phyloP scores from a whole-genome alignment of 352 stramenopile species.

The Phytophthora pini region DNA sequence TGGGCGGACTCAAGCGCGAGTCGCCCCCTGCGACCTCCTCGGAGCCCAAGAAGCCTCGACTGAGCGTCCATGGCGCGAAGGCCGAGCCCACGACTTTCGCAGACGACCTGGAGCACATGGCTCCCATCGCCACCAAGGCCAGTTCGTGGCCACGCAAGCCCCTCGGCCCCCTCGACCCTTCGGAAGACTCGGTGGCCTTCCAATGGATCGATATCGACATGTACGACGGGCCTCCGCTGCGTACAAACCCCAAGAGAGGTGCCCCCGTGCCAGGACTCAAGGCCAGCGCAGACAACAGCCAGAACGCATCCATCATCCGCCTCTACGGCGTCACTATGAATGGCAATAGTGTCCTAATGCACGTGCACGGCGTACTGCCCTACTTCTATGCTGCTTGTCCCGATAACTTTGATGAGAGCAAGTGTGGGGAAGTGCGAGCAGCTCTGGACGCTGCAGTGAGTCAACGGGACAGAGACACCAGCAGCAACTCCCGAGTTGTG shows the following conservation, averaged over 20 bases:
- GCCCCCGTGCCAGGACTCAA: slow-evolving; percentile 71
- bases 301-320: slow-evolving; percentile 93
- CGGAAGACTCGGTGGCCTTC: slow-evolving; percentile 65
- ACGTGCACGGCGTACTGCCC: slow-evolving; percentile 98
- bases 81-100: slow-evolving; percentile 48
- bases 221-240: slow-evolving; percentile 91
- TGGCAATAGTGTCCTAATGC: slow-evolving; percentile 96
- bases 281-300: slow-evolving; percentile 92
- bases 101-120: slow-evolving; percentile 68
- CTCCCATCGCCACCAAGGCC: slow-evolving; percentile 64
- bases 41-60: slow-evolving; percentile 44
- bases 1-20: slow-evolving; percentile 50
- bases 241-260: slow-evolving; percentile 85
- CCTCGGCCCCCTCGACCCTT: slow-evolving; percentile 45
- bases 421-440: slow-evolving; percentile 74
- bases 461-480: slow-evolving; percentile 61
- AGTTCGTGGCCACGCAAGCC: slow-evolving; percentile 68
- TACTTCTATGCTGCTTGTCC: slow-evolving; percentile 96
- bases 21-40: not conserved
- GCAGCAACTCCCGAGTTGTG: slow-evolving; percentile 57
- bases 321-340: slow-evolving; percentile 96
- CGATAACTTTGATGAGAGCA: slow-evolving; percentile 65
- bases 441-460: slow-evolving; percentile 63
- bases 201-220: slow-evolving; percentile 99
- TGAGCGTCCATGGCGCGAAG: slow-evolving; percentile 37